Base-by-base conservation (phyloP, 2,329 filamentous ascomycete genomes). In the Alternaria brassicicola region DNA sequence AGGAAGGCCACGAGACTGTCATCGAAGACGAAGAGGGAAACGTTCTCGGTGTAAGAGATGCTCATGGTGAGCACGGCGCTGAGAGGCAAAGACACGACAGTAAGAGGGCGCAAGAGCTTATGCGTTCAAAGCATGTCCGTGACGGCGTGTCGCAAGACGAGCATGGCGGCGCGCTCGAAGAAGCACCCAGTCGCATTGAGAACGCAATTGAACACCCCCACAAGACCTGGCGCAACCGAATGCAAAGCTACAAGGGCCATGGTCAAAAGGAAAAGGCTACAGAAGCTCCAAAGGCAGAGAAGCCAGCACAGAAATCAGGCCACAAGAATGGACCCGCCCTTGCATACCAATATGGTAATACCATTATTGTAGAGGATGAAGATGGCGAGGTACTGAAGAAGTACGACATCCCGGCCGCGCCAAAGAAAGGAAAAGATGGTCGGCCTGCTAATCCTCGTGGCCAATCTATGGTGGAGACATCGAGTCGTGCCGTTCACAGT, bases 1-100 rank as follows among this genome's bases (percentile, higher is more conserved):
- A 93, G 63, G 93, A 97, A 78, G 93, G 93, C 1, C 76, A 88
- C 52, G 78, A 96, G 21, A 85, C 95, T 36, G 80, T 97, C 6
- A 87, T 96, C 55, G 94, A 98, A 76, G 90, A 96, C 67, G 83
- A 88, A 62, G 89, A 97, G 56, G 94, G 94, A 7, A 93, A 97
- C 53, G 93, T 97, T 3, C 75, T 97, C 6, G 86, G 86, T 17
- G 86, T 91, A 0, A 83, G 88, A 63, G 77, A 85, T 39, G 83
- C 79, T 19, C 64, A 70, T 28, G 71, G 70, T 8, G 75, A 78
- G 30, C 67, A 68, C 43, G 83, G 85, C 4, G 84, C 85, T n/a
- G 85, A 92, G 64, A 78, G 88, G 43, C 79, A 85, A 47, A 85
- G 86, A 68, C 83, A 86, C 41, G 90, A 88, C 68, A 81, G 81